A percentile compares a stretch with the other conserved stretches of the same genome.
phyloP scores from a whole-genome alignment of 306 rosid genomes.

The Acacia confusa region DNA sequence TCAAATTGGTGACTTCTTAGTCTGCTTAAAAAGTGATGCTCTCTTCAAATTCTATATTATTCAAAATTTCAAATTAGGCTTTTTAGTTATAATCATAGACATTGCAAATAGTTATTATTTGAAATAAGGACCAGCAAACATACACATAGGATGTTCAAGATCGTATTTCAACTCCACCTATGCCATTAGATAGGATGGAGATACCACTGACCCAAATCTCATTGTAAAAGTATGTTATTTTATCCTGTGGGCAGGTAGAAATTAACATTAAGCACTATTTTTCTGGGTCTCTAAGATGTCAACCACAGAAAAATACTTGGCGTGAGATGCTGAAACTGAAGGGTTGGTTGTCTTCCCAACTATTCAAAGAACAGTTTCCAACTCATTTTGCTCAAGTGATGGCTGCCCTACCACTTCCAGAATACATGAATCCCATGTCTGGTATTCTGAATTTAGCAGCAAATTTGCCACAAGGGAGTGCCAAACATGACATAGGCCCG shows the following conservation, averaged over 20 bases:
- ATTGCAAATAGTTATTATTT: slow-evolving; percentile 2
- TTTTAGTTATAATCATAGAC: background rate
- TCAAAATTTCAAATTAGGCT: background rate
- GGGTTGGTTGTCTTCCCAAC: slow-evolving; percentile 89
- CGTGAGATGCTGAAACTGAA: slow-evolving; percentile 73
- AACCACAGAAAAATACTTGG: slow-evolving; percentile 57
- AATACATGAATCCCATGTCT: slow-evolving; percentile 86
- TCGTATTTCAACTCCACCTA: background rate
- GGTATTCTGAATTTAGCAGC: slow-evolving; percentile 91
- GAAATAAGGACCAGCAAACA: background rate
- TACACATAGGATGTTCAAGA: background rate
- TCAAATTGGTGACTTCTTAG: slow-evolving; percentile 3
- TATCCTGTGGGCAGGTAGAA: slow-evolving; percentile 78
- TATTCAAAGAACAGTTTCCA: slow-evolving; percentile 90
- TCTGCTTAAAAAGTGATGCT: background rate
- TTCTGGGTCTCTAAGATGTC: slow-evolving; percentile 74
- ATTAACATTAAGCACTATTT: slow-evolving; percentile 82
- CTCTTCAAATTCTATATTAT: background rate
- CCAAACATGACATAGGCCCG: slow-evolving; percentile 84
- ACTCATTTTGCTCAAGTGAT: slow-evolving; percentile 80
- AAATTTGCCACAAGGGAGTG: slow-evolving; percentile 65
- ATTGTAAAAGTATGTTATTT: slow-evolving; percentile 17
- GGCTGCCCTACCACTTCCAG: slow-evolving; percentile 77
- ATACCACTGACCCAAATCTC: slow-evolving; percentile 12
- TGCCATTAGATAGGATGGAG: background rate